phyloP scores from a whole-genome alignment of 257 asterid genomes.

The Solanum chilense region DNA sequence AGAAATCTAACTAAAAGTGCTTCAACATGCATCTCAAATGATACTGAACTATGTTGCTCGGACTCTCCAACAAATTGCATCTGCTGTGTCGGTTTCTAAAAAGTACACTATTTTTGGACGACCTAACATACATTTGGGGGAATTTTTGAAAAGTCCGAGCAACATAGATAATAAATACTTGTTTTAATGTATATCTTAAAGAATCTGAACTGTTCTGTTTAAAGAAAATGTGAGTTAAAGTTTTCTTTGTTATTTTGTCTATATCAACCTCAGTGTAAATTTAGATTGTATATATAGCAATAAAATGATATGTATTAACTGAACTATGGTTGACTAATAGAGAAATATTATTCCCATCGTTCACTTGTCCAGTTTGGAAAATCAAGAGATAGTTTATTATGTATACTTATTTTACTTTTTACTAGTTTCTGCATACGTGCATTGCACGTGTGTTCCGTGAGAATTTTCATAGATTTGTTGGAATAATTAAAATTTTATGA shows the following conservation, averaged over 20 bases:
- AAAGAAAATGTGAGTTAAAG: background rate
- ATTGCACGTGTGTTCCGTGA: too few species aligned
- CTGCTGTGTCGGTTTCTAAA: background rate
- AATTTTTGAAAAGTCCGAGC: background rate
- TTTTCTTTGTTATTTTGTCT: background rate
- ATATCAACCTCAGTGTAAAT: background rate
- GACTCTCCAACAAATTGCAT: background rate
- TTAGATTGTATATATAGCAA: background rate
- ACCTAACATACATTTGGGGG: background rate
- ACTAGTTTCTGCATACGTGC: too few species aligned
- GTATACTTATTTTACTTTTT: too few species aligned
- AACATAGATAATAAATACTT: background rate
- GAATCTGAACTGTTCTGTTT: background rate
- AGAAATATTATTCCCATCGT: background rate
- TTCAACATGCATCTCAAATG: background rate
- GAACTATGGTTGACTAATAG: background rate
- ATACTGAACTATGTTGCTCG: background rate
- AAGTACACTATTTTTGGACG: background rate
- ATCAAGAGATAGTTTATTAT: too few species aligned
- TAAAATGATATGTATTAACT: background rate
- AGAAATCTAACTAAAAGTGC: background rate
- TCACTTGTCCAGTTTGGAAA: accelerated
- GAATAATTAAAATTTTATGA: too few species aligned
- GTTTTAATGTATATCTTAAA: background rate
- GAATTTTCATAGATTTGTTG: too few species aligned